phyloP scores from a whole-genome alignment of 2,329 filamentous ascomycete genomes.

The Fusarium nelsonii region DNA sequence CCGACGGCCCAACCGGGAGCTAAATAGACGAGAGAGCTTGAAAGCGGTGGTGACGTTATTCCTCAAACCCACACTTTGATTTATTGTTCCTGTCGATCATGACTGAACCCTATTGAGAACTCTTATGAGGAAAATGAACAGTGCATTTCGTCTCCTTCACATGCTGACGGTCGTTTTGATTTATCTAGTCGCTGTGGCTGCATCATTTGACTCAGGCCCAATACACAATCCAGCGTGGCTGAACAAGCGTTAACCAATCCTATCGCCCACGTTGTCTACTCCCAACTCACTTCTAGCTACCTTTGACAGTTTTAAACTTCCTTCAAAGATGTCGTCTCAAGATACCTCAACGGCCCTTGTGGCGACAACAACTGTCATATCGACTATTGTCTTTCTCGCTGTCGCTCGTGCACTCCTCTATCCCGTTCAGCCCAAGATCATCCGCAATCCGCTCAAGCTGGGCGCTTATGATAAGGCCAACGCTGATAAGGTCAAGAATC shows the following conservation, averaged over 20 bases:
- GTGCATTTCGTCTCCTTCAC: background rate
- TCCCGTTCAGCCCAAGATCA: slow-evolving; percentile 55
- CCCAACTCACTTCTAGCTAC: background rate
- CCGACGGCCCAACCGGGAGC: background rate
- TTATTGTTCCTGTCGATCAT: slow-evolving; percentile 10
- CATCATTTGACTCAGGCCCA: slow-evolving; percentile 1
- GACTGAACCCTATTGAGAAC: background rate
- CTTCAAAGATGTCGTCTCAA: slow-evolving; percentile 25
- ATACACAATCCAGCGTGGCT: slow-evolving; percentile 20
- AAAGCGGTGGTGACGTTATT: slow-evolving; percentile 15
- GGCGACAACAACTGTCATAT: slow-evolving; percentile 57
- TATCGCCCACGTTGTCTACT: slow-evolving; percentile 7
- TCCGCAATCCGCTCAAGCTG: slow-evolving; percentile 61
- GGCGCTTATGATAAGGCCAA: slow-evolving; percentile 52
- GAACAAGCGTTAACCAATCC: slow-evolving; percentile 20
- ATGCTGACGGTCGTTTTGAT: background rate
- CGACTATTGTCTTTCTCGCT: slow-evolving; percentile 57
- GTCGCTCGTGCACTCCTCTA: slow-evolving; percentile 55
- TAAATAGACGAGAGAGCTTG: slow-evolving; percentile 19
- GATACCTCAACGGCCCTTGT: slow-evolving; percentile 48
- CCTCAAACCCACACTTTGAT: background rate
- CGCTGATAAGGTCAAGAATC: slow-evolving; percentile 53
- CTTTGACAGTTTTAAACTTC: background rate
- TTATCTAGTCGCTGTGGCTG: slow-evolving; percentile 11
- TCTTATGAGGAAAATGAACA: background rate